Evolutionary conservation across 768 basidiomycete species (phyloP), one percentile per base, ranked within the genome.

Genomic region (Candolleomyces eurysporus): DNA sequence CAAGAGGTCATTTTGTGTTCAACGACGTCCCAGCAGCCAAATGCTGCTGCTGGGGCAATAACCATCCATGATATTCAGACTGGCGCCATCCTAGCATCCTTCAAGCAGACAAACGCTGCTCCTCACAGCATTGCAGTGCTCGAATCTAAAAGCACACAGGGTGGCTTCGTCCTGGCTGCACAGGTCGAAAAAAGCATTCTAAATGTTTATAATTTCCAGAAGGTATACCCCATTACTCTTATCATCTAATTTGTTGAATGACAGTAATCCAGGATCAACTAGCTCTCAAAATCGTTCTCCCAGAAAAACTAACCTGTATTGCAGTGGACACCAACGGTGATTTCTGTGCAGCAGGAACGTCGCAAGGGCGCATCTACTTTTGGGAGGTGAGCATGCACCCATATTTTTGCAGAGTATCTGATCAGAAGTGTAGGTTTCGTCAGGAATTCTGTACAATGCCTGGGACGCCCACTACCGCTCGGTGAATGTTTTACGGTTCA

Each of bases 391-490:
- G 87, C 82, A 60, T 31, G 10, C 5, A 50, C 19, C 61, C n/a
- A 48, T 53, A 22, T 30, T 26, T 21, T 17, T 31, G 54, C 26
- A 19, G 26, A 52, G 32, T 58, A 43, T 53, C 58, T 61, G 48
- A 59, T 58, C 22, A 65, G 22, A 45, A 46, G 32, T 52, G 48
- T 40, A 97, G 94, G 80, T 94, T 65, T 81, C 90, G 10, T 97
- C 96, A n/a, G 96, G 96, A n/a, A 88, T 96, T 57, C 78, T 98
- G 50, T 94, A 88, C 78, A 87, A 90, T 66, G 84, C 91, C 0
- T 95, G 95, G 87, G 96, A 98, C 62, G 96, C 96, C 17, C 96
- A 98, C 73, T 99, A 98, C 76, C 91, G 96, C 61, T 82, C 87
- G 70, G 84, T 98, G 57, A 91, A 85, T 62, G 88, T 90, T 9